Evolutionary conservation across 2,329 filamentous ascomycete species (phyloP), one percentile per base, ranked within the genome.

Genomic region (Coniochaeta hoffmannii): DNA sequence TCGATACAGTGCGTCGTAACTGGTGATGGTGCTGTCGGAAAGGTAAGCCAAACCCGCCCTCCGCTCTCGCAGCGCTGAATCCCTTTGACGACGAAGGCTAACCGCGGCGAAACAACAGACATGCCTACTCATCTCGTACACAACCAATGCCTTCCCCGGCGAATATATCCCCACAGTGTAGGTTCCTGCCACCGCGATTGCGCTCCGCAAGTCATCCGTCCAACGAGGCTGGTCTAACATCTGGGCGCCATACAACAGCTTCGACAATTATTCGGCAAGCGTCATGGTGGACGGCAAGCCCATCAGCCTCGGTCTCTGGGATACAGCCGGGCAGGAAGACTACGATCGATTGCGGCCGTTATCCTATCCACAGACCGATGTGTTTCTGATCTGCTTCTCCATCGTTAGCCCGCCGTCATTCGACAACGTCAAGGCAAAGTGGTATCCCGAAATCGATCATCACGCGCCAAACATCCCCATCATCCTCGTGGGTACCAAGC

Each of bases 151-250:
- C 62, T 99, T 99, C 73, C 94, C 94, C n/a, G 94, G 94, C 73
- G 94, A 99, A 81, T 99, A 99, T 76, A 97, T 99, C 66, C 94
- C 94, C 63, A 99, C 94, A 66, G 94, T 99, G 89, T 94, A 77
- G 73, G 87, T 80, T 46, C 32, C 30, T 32, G 11, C 24, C 22
- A 32, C 30, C 17, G 46, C 24, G 46, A 51, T 26, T 22, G 32
- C 35, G 54, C 49, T 36, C 19, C 15, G 12, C n/a, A n/a, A n/a
- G n/a, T 36, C 10, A 7, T 17, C 14, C 35, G n/a, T 36, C 31
- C 41, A 9, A n/a, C 53, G 17, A 54, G 59, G 61, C 62, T 63
- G 62, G 50, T 56, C 59, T 66, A 58, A 62, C 55, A 44, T 17
- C 50, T 58, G 26, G n/a, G 26, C 15, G 10, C 19, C 34, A 4